phyloP scores from a whole-genome alignment of 148 eudicot species.

The Vaccinium vitisidaea region DNA sequence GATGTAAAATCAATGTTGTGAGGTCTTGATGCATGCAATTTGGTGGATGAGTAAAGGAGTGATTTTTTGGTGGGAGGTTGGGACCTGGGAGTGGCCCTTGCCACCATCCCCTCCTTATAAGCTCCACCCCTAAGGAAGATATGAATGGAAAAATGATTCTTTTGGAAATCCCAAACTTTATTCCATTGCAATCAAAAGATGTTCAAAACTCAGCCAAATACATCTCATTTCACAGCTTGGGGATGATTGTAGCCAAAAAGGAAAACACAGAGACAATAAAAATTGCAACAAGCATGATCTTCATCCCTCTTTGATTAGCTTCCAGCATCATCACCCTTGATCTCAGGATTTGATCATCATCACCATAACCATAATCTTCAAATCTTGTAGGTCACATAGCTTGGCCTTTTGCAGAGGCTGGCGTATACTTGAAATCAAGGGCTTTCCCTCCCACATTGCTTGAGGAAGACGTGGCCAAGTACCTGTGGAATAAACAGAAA shows the following conservation, averaged over 20 bases:
- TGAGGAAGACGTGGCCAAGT: not conserved
- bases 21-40: too few species aligned
- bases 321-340: not conserved
- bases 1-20: too few species aligned
- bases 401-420: not conserved
- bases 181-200: not conserved
- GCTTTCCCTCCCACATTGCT: not conserved
- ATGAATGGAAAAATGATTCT: too few species aligned
- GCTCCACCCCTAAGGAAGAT: too few species aligned
- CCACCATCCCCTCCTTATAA: too few species aligned
- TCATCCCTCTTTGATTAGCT: conserved; percentile 1
- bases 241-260: not conserved
- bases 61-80: too few species aligned
- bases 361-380: not conserved
- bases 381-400: not conserved
- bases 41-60: too few species aligned
- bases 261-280: not conserved
- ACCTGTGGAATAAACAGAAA: not conserved
- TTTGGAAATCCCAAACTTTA: too few species aligned
- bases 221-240: not conserved
- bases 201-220: not conserved
- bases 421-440: not conserved
- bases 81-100: too few species aligned
- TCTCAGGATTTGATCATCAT: not conserved
- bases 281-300: not conserved